These are phyloP conservation scores for Lepraria neglecta DNA, from an alignment of 495 filamentous ascomycete species.

Conservation along the genomic window DNA sequence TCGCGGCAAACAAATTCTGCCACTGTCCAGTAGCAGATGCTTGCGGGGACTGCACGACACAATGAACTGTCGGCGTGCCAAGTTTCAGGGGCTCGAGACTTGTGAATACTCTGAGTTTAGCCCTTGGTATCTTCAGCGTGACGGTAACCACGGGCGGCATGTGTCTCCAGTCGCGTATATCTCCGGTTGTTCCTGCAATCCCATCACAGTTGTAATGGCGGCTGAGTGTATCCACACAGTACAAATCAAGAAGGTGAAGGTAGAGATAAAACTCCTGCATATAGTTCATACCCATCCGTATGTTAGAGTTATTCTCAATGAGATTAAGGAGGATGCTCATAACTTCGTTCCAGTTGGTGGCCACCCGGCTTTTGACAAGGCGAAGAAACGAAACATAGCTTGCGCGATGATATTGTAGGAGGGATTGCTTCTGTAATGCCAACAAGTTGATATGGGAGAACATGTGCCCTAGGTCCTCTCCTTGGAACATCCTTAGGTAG, in stretches of 20 bases:
- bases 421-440: not conserved
- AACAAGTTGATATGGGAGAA: constrained; percentile 10
- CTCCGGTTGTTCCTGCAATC: no score
- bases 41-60: constrained; percentile 24
- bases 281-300: constrained; percentile 29
- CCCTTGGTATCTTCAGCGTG: constrained; percentile 34
- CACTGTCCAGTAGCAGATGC: constrained; percentile 13
- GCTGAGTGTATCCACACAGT: constrained; percentile 28
- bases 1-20: constrained; percentile 27
- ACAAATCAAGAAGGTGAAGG: constrained; percentile 29
- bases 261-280: constrained; percentile 29
- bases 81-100: constrained; percentile 19
- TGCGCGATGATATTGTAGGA: constrained; percentile 36
- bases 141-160: constrained; percentile 36
- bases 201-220: no score
- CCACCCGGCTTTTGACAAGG: constrained; percentile 27
- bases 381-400: constrained; percentile 36
- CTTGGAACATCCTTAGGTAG: constrained; percentile 40
- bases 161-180: no score
- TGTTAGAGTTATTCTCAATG: constrained; percentile 27
- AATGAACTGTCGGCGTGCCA: constrained; percentile 26
- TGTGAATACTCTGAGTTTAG: constrained; percentile 20
- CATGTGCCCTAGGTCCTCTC: constrained; percentile 31
- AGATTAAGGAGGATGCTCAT: constrained; percentile 28
- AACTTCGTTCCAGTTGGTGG: constrained; percentile 31